Evolutionary conservation across 768 basidiomycete species (phyloP).

Genomic region (Russula foetens): DNA sequence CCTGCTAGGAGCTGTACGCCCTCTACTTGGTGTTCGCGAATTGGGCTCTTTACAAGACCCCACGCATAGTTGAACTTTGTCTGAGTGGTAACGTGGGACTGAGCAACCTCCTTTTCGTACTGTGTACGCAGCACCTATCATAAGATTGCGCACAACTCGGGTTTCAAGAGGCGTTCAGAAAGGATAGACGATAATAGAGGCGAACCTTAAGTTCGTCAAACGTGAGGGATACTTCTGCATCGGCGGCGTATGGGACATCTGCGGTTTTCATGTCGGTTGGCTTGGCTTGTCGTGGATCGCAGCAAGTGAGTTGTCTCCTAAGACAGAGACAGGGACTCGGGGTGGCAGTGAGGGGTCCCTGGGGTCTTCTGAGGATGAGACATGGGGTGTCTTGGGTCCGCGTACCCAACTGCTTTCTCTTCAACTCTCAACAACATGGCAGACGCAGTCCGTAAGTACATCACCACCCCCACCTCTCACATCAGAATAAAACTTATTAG

Average conservation of each 20-base stretch:
- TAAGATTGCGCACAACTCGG: not conserved
- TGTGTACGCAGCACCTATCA: slow-evolving; percentile 74
- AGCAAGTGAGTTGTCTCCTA: not conserved
- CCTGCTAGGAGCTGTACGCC: slow-evolving; percentile 91
- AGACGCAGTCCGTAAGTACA: slow-evolving; percentile 7
- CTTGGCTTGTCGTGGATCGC: not conserved
- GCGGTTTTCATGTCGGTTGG: slow-evolving; percentile 43
- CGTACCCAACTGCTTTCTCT: not conserved
- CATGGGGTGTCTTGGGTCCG: slow-evolving; percentile 6
- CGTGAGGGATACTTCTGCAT: slow-evolving; percentile 81
- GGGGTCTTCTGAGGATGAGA: not conserved
- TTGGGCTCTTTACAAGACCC: slow-evolving; percentile 91
- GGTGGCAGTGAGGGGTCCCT: not conserved
- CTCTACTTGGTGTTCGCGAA: slow-evolving; percentile 79
- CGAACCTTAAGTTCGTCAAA: slow-evolving; percentile 85
- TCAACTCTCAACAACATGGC: slow-evolving; percentile 4
- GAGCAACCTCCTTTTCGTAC: slow-evolving; percentile 80
- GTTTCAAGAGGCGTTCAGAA: not conserved
- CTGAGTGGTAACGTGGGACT: slow-evolving; percentile 83
- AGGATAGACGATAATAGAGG: not conserved
- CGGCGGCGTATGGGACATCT: slow-evolving; percentile 92
- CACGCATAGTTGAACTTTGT: slow-evolving; percentile 98
- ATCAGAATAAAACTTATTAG: not conserved
- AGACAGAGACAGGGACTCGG: not conserved
- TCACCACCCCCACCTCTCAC: not conserved